Conservation (phyloP, 495 filamentous ascomycete species). For the Cryomyces minteri region DNA sequence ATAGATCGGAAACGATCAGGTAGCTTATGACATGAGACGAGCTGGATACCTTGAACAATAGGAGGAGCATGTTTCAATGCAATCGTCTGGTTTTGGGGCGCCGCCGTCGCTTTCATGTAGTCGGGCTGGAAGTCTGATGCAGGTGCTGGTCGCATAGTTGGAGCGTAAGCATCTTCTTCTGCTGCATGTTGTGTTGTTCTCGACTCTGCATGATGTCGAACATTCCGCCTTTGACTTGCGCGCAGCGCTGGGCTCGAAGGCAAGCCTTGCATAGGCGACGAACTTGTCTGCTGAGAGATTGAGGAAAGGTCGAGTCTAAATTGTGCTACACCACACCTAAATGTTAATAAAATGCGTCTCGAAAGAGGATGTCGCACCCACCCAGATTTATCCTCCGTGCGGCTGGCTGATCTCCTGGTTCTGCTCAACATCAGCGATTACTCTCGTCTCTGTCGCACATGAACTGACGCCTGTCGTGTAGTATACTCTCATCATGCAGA, state of each 20-base stretch:
- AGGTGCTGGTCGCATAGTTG: background rate
- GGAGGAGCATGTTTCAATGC: conserved; percentile 20
- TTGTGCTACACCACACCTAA: background rate
- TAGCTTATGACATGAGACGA: conserved; percentile 53
- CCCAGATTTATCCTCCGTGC: too few relatives aligned
- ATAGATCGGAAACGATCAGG: conserved; percentile 61
- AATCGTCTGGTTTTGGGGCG: conserved; percentile 2
- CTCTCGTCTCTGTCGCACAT: too few relatives aligned
- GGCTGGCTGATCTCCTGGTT: too few relatives aligned
- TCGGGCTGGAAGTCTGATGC: background rate
- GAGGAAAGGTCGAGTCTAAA: conserved; percentile 3
- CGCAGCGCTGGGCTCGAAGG: conserved; percentile 19
- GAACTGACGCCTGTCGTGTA: background rate
- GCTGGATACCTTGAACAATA: conserved; percentile 45
- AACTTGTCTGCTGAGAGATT: conserved; percentile 2
- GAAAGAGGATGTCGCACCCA: too few relatives aligned
- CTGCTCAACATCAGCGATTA: too few relatives aligned
- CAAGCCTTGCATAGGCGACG: conserved; percentile 1
- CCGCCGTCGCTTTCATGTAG: background rate
- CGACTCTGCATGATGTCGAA: background rate
- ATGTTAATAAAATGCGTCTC: background rate
- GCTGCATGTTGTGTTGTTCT: background rate
- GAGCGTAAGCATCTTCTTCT: background rate
- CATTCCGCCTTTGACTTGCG: conserved; percentile 13
- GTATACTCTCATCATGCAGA: background rate